Base-by-base conservation (phyloP, 192 early-diverging fungal genomes). In the Lobosporangium transversale region DNA sequence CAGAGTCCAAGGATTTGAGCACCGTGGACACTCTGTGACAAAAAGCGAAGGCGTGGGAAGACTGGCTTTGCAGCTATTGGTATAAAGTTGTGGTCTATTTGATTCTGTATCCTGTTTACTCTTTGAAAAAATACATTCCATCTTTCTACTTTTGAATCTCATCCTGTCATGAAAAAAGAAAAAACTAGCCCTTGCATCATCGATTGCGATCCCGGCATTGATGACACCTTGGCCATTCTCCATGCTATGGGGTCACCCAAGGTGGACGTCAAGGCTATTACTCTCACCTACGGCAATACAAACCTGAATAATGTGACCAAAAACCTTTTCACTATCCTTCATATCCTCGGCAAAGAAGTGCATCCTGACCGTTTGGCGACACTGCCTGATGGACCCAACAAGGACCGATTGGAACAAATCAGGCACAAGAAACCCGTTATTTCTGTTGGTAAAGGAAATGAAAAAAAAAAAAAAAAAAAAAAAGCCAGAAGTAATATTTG, bases 141-240 rank as follows among this genome's bases (percentile, higher is more conserved):
- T n/a, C n/a, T n/a, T n/a, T n/a, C n/a, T n/a, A n/a, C n/a, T n/a
- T n/a, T n/a, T n/a, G n/a, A n/a, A n/a, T n/a, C n/a, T n/a, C n/a
- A n/a, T n/a, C n/a, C n/a, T n/a, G n/a, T n/a, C n/a, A n/a, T n/a
- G n/a, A n/a, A n/a, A n/a, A n/a, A n/a, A n/a, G n/a, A n/a, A n/a
- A 55, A 57, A 37, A 10, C 58, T 8, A 65, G 66, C 24, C 60
- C 67, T 21, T 66, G 66, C 67, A 79, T 79, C 49, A 62, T 79
- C 17, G 76, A 79, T 47, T 70, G 67, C 36, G 76, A 79, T 53
- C 76, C 76, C 23, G 76, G 76, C 54, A 81, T 85, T 23, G 84
- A 85, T 47, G 84, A 85, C 63, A 79, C 76, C 50, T 45, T 85
- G 23, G 84, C 84, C 33, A 75, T 83, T 58, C 57, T 83, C 24